These are phyloP conservation scores for Coix lacrymajobi DNA, from an alignment of 176 grass and related monocot genomes.

Conservation along the genomic window DNA sequence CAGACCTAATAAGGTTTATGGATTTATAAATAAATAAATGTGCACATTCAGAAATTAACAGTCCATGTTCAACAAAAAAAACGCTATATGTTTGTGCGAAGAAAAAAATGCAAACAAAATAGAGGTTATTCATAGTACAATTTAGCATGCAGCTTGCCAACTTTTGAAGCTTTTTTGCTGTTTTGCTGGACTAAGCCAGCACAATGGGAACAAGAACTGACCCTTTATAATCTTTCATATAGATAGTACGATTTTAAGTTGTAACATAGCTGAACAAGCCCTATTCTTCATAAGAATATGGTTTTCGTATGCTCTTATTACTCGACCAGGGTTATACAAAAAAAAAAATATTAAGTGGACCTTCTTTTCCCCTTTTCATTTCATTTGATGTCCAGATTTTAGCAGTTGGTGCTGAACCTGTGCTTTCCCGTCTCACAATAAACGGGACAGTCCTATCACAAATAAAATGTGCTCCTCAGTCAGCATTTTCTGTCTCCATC, in stretches of 20 bases:
- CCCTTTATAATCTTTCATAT: background rate
- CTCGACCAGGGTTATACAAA: background rate
- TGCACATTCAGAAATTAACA: background rate
- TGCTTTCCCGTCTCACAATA: conserved; percentile 66
- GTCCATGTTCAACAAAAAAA: background rate
- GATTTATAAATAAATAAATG: background rate
- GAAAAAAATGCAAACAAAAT: background rate
- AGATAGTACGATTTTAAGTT: conserved; percentile 10
- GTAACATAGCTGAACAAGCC: background rate
- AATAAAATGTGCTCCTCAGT: conserved; percentile 88
- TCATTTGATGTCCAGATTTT: conserved; percentile 52
- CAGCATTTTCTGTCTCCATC: conserved; percentile 69
- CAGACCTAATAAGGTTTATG: background rate
- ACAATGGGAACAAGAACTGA: background rate
- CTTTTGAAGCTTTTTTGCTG: background rate
- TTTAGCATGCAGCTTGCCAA: background rate
- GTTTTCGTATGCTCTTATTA: background rate
- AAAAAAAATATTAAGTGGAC: background rate
- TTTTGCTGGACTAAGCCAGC: background rate
- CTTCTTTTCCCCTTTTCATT: background rate
- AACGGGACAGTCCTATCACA: conserved; percentile 66
- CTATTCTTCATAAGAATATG: background rate
- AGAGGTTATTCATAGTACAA: background rate
- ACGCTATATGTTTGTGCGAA: background rate
- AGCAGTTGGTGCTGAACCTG: conserved; percentile 75